Evolutionary conservation across 805 yeast species (phyloP), one percentile per base, ranked within the genome.

Genomic region (Candida tammaniensis): DNA sequence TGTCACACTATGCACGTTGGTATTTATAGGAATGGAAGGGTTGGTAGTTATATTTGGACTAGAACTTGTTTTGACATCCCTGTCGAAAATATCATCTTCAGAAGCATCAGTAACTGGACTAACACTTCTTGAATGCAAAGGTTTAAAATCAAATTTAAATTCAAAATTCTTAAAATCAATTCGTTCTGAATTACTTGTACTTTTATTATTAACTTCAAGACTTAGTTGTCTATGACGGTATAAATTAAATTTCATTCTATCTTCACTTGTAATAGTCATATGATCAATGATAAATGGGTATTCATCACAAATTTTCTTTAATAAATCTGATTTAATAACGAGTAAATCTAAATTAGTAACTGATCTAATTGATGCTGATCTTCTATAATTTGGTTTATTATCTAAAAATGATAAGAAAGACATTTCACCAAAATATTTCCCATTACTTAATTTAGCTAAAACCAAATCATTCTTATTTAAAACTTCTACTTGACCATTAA

Each of bases 361-460:
- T 0, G 87, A 68, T 39, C 88, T 64, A 21, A 83, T 78, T 38
- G 76, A 75, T 0, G 88, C 89, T 27, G 80, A 72, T 44, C 89
- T 57, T 30, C 28, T 40, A 16, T 30, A 31, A 45, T 59, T 47
- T 7, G 43, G 33, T 11, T 50, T 48, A 29, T 59, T 52, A 16
- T 63, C 55, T 14, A 78, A 47, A 9, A 68, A 67, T 3, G 76
- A 61, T 26, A 83, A 55, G 46, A 82, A 83, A 0, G 86, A 74
- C 80, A 82, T 79, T 54, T 82, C 91, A 15, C 93, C 93, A 58
- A 83, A 82, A 55, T 80, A 82, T 21, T 78, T 71, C 14, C 84
- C 86, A 11, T 76, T 57, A 2, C 76, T 70, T 17, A 84, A 58
- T 38, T 86, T 66, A 4, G 85, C 87, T 24, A 78, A 52, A 1